Base-by-base conservation (phyloP, 169 alveolate genomes). In the Plasmodium malariae region DNA sequence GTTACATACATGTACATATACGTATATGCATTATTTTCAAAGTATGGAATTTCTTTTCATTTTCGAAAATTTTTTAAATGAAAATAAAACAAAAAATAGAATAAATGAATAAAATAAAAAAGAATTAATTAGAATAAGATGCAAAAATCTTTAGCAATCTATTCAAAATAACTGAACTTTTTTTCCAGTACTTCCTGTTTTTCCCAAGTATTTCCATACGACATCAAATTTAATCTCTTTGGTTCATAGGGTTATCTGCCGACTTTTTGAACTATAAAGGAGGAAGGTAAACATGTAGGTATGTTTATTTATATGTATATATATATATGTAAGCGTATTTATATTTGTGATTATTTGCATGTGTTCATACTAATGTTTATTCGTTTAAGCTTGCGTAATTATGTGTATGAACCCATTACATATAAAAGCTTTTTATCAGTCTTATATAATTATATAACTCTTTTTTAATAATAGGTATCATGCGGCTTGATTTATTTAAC, bases 201-300 rank as follows among this genome's bases (percentile, higher is more conserved):
- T 17, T 67, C 26, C 34, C 3, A 19, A n/a, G 3, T 40, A 21
- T 69, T 40, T 12, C 6, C 63, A 21, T 28, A 2, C 19, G 26
- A 69, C 3, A 51, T 36, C 24, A 17, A 26, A 43, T 40, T 65
- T 49, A 80, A 49, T 80, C 90, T 48, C 37, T 80, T 40, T 80
- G 90, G 34, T 80, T 80, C 90, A 80, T 43, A 5, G 90, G 90
- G 55, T 80, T 80, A 26, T 80, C 90, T 2, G 83, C 72, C 14
- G 90, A 80, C 55, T 80, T 80, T 57, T 80, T 80, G 54, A 80
- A 80, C 90, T 80, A 28, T 7, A 80, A 28, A 49, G 32, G 32
- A 40, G 26, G 12, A 80, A 36, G 6, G n/a, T 6, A 17, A 54
- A 43, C 21, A 72, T 30, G 9, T 43, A 37, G 30, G 37, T n/a